phyloP scores from a whole-genome alignment of 164 flowering plant species.

The Aristolochia contorta region DNA sequence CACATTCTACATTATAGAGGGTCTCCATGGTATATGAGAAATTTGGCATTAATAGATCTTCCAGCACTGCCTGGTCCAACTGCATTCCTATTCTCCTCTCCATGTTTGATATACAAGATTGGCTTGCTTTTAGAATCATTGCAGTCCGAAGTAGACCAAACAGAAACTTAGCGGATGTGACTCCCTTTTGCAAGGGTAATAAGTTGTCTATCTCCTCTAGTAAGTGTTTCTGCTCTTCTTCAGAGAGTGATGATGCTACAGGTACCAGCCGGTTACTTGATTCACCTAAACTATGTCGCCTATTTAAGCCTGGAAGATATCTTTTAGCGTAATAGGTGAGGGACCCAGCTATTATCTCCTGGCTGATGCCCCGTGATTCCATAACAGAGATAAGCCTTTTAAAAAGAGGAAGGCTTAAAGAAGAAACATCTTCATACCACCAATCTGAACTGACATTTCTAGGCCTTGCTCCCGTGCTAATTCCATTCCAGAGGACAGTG shows the following conservation, averaged over 20 bases:
- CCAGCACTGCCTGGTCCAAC: slow-evolving; percentile 75
- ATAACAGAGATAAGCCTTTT: slow-evolving; percentile 63
- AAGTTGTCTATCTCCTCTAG: slow-evolving; percentile 75
- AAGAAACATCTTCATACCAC: slow-evolving; percentile 92
- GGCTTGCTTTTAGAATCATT: slow-evolving; percentile 55
- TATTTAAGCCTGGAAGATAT: slow-evolving; percentile 69
- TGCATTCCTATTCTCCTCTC: slow-evolving; percentile 86
- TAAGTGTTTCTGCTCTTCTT: slow-evolving; percentile 67
- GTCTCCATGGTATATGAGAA: slow-evolving; percentile 82
- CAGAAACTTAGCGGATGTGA: slow-evolving; percentile 59
- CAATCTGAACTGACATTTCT: slow-evolving; percentile 65
- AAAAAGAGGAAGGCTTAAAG: slow-evolving; percentile 59
- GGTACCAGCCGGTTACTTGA: slow-evolving; percentile 25
- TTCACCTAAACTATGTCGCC: slow-evolving; percentile 48
- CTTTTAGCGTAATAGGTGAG: slow-evolving; percentile 55
- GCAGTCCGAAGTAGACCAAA: slow-evolving; percentile 78
- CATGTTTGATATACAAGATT: slow-evolving; percentile 61
- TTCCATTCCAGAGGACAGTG: slow-evolving; percentile 90
- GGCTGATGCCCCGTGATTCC: slow-evolving; percentile 70
- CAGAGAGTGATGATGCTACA: slow-evolving; percentile 32
- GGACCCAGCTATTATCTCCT: slow-evolving; percentile 70
- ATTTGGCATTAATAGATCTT: slow-evolving; percentile 86
- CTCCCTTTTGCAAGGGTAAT: slow-evolving; percentile 64
- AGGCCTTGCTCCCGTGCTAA: slow-evolving; percentile 84
- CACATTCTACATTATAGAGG: slow-evolving; percentile 86